Percentiles rank a stretch among this genome's conserved stretches.
Conservation (phyloP, 2,329 filamentous ascomycete species). For the Alternaria arbusti region DNA sequence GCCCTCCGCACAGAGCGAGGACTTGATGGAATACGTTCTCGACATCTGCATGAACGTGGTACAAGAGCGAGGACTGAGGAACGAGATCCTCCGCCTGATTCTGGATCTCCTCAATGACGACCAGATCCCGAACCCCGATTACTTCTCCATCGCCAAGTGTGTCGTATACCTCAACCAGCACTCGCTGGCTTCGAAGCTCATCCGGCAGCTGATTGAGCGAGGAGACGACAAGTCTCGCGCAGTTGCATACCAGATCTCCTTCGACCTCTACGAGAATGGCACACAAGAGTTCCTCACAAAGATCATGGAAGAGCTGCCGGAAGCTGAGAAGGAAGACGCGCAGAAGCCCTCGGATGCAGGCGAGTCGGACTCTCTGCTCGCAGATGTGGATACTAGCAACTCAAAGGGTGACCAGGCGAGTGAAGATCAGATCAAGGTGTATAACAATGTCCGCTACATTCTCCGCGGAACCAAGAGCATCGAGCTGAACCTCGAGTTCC, state of each 20-base stretch:
- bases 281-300: slow-evolving; percentile 96
- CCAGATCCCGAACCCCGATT: slow-evolving; percentile 90
- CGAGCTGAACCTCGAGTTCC: slow-evolving; percentile 92
- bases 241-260: slow-evolving; percentile 95
- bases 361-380: slow-evolving; percentile 66
- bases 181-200: slow-evolving; percentile 85
- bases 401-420: slow-evolving; percentile 53
- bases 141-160: slow-evolving; percentile 97
- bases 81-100: slow-evolving; percentile 85
- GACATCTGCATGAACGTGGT: slow-evolving; percentile 98
- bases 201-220: slow-evolving; percentile 79
- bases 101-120: slow-evolving; percentile 95
- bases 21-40: slow-evolving; percentile 95
- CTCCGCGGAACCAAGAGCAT: slow-evolving; percentile 93
- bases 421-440: slow-evolving; percentile 61
- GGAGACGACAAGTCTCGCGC: slow-evolving; percentile 80
- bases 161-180: slow-evolving; percentile 95
- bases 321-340: slow-evolving; percentile 55
- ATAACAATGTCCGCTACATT: slow-evolving; percentile 64
- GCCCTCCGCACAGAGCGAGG: slow-evolving; percentile 72
- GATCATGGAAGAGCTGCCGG: slow-evolving; percentile 79
- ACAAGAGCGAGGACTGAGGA: slow-evolving; percentile 86
- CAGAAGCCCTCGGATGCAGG: slow-evolving; percentile 54
- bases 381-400: slow-evolving; percentile 61
- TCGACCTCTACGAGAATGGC: slow-evolving; percentile 97